Base-by-base conservation (phyloP, 306 rosid species). In the Prunus dulcis region DNA sequence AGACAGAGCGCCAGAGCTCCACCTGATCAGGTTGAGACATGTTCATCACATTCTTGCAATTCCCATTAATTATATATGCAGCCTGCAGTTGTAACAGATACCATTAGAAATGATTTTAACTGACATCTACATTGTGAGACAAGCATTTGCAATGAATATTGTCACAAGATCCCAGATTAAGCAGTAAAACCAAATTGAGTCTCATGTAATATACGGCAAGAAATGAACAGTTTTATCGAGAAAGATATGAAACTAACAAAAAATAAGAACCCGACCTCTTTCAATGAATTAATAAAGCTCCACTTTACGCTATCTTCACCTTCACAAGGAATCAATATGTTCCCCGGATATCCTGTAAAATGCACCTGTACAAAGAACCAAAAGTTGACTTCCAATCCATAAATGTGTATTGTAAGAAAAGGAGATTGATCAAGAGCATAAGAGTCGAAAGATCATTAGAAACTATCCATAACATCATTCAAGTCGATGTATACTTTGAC, bases 21-120 rank as follows among this genome's bases (percentile, higher is more conserved):
- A 83, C 86, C 80, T 92, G 97, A 87, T 95, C 99, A 82, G 92
- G 76, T 82, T 95, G 97, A 72, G 99, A 92, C 96, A 95, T 90
- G 90, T 91, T 95, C 99, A 95, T 95, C 45, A 95, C 86, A 89
- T 91, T 92, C 88, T 95, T 95, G 87, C 93, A 85, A 82, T 88
- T 95, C 57, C 99, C 97, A 81, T 81, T 80, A 64, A 90, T 87
- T 53, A 95, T 87, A 86, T 95, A 92, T 61, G 97, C 89, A 62
- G 99, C 97, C 99, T 95, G 84, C 79, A 67, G 64, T 47, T 64
- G 80, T 57, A 76, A 71, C 46, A 80, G 61, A 32, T n/a, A 69
- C 41, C 45, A 73, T 73, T 3, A 62, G 56, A 49, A 55, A 34
- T 73, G n/a, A 56, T 30, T 13, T 19, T 14, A 68, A 14, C 10